These are phyloP conservation scores for Macrocybe gigantea DNA, from an alignment of 768 basidiomycete genomes.

Conservation along the genomic window DNA sequence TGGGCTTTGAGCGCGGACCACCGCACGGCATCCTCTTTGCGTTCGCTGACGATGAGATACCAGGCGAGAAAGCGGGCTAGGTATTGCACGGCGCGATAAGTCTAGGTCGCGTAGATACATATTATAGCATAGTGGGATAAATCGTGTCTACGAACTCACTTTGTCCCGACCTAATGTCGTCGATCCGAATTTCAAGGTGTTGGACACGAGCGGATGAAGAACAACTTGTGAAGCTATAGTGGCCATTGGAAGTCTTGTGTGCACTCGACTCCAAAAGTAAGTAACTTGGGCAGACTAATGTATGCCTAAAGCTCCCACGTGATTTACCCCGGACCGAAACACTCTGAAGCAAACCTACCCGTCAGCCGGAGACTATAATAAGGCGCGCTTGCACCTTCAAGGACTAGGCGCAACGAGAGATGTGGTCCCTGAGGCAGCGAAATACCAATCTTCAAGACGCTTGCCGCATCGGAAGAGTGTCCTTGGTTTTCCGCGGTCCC, in stretches of 20 bases:
- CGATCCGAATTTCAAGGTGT: conserved; percentile 66
- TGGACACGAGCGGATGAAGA: conserved; percentile 77
- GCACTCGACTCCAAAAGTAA: not conserved
- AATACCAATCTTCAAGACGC: too few species aligned
- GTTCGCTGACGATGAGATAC: conserved; percentile 64
- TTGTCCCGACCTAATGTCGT: conserved; percentile 92
- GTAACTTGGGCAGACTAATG: not conserved
- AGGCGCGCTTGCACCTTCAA: too few species aligned
- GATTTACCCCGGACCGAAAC: too few species aligned
- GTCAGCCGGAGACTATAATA: too few species aligned
- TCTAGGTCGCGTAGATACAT: conserved; percentile 32
- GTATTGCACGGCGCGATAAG: conserved; percentile 89
- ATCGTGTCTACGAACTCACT: conserved; percentile 30
- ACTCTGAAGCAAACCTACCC: too few species aligned
- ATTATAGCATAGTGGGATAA: too few species aligned
- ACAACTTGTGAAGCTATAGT: conserved; percentile 68
- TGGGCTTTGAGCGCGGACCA: conserved; percentile 86
- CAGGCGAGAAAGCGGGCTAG: conserved; percentile 86
- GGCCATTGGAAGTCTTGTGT: conserved; percentile 26
- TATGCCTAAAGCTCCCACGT: too few species aligned
- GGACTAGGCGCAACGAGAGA: too few species aligned
- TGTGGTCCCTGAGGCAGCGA: too few species aligned
- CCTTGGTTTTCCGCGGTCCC: too few species aligned
- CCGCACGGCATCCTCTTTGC: conserved; percentile 63
- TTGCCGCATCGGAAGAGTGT: too few species aligned